Base-by-base conservation (phyloP, 768 basidiomycete genomes). In the Saitozyma podzolica region DNA sequence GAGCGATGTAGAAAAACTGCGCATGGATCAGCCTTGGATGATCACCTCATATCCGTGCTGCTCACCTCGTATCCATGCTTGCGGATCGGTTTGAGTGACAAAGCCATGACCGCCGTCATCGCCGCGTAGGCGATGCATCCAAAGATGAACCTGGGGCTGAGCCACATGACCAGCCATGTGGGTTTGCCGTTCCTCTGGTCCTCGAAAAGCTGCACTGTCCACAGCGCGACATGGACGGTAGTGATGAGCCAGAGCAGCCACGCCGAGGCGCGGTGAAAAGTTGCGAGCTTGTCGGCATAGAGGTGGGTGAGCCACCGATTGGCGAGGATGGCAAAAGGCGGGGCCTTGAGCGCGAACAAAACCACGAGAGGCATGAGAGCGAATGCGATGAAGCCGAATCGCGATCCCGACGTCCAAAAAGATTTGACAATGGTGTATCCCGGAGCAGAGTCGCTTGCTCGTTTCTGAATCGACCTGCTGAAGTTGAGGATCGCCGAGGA, bases 221-320 rank as follows among this genome's bases (percentile, higher is more conserved):
- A 91, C 0, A 87, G 78, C 2, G 78, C 81, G 40, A 87, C 85
- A 74, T 91, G 89, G 3, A 85, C 66, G 3, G 83, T 75, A 8
- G 84, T 83, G 57, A 88, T 75, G 52, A 86, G 74, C 86, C 88
- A 91, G 19, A 90, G 83, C 49, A 90, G 78, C 56, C 89, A 82
- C 1, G 87, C 90, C 5, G 84, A 80, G 86, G 89, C 89, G 37
- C 85, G 84, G 76, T 91, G 90, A 8, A 90, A 80, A 78, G 85
- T 83, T 6, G 85, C 83, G 9, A 90, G 84, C 73, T 89, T 89
- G 82, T 91, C 89, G 69, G 88, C 88, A 68, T 86, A 84, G n/a
- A 89, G 67, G 58, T 88, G 86, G 47, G 84, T 83, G 61, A 85
- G 80, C 65, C 84, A 84, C 0, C 86, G 83, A 57, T 87, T 77